Percentiles rank a stretch among this genome's conserved stretches.
Evolutionary conservation across 805 yeast genomes (phyloP).

Genomic region (Cyberlindnera mycetangii): DNA sequence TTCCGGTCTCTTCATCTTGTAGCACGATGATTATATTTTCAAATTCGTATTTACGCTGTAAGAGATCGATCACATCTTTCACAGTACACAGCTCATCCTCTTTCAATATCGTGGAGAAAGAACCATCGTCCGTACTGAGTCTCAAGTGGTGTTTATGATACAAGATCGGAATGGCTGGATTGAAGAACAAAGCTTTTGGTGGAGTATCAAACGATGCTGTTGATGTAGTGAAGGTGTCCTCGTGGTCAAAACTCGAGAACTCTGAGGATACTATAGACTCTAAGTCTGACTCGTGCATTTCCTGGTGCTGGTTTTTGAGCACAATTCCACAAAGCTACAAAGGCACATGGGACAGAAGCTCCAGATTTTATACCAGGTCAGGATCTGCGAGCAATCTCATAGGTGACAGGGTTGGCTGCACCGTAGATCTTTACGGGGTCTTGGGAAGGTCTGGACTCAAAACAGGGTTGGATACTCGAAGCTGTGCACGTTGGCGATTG

Average conservation of each 20-base stretch:
- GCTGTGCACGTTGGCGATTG: too few species aligned
- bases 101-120: conserved; percentile 12
- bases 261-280: conserved; percentile 5
- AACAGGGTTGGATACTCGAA: too few species aligned
- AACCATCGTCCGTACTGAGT: conserved; percentile 7
- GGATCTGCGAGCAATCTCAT: too few species aligned
- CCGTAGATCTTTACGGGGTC: too few species aligned
- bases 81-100: conserved; percentile 15
- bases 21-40: conserved; percentile 11
- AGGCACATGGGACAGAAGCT: too few species aligned
- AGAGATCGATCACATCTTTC: conserved; percentile 6
- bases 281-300: too few species aligned
- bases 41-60: conserved; percentile 11
- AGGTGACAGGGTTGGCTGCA: too few species aligned
- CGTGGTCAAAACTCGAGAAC: conserved; percentile 7
- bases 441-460: too few species aligned
- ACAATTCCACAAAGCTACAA: too few species aligned
- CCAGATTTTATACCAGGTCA: too few species aligned
- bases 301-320: too few species aligned
- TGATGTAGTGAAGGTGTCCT: conserved; percentile 8
- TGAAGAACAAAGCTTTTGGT: conserved; percentile 12
- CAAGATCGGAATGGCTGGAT: conserved; percentile 7
- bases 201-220: conserved; percentile 2
- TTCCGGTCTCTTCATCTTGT: conserved; percentile 8
- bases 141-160: conserved; percentile 7